Evolutionary conservation across 129 eudicot species (phyloP).

Genomic region (carrot (Daucus carota)): DH1_v3.0 NC_030382.2:45160501-45161000

Average conservation of each 20-base stretch:
- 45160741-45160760: neutral
- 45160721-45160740: neutral
- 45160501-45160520: neutral
- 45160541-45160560: neutral
- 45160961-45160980: conserved; percentile 41
- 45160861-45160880: conserved; percentile 59
- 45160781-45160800: neutral
- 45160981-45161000: conserved; percentile 63
- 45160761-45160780: neutral
- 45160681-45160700: neutral
- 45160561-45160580: neutral
- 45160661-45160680: neutral
- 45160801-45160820: neutral
- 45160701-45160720: neutral
- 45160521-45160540: neutral
- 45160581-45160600: neutral
- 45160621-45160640: neutral
- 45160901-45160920: conserved; percentile 97
- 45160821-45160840: neutral
- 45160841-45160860: neutral
- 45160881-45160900: conserved; percentile 97
- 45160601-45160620: neutral
- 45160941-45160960: conserved; percentile 60
- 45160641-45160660: neutral
- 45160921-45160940: conserved; percentile 82